A percentile compares a stretch with the other conserved stretches of the same genome.
Evolutionary conservation across 2,329 filamentous ascomycete genomes (phyloP).

Genomic region (Fusarium fujikuroi): DNA sequence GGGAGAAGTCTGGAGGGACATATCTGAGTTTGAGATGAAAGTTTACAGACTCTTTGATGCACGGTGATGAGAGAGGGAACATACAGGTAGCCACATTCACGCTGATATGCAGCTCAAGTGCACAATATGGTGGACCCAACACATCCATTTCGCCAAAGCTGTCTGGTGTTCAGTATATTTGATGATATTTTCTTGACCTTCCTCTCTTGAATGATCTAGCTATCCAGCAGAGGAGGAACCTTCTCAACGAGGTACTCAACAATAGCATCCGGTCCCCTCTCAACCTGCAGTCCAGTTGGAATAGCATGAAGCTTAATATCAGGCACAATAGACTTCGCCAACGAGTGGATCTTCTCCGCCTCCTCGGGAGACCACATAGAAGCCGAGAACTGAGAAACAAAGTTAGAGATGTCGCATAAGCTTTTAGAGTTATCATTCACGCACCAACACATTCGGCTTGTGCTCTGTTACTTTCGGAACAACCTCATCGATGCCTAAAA

Average conservation of each 20-base stretch:
- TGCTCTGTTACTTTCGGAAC: conserved; percentile 14
- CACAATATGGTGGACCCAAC: accelerated
- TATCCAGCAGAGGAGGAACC: conserved; percentile 11
- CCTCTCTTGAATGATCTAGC: background rate
- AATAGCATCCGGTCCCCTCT: conserved; percentile 9
- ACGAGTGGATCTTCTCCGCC: conserved; percentile 6
- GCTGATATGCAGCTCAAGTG: too few species aligned
- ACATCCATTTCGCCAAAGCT: accelerated
- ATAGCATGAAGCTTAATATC: conserved; percentile 12
- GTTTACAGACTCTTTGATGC: accelerated
- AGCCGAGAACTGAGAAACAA: background rate
- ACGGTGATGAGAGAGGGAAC: accelerated
- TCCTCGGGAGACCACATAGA: conserved; percentile 15
- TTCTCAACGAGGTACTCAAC: conserved; percentile 19
- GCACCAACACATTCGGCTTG: conserved; percentile 2
- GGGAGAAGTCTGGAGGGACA: too few species aligned
- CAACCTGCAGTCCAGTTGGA: conserved; percentile 8
- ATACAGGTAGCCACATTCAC: background rate
- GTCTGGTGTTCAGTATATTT: background rate
- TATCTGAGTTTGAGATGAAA: background rate
- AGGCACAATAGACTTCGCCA: conserved; percentile 20
- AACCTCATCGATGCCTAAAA: conserved; percentile 5
- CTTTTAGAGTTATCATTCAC: accelerated
- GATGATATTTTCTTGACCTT: background rate
- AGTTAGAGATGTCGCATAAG: accelerated